Percentiles rank a stretch among this genome's conserved stretches.
Evolutionary conservation across 2,329 filamentous ascomycete species (phyloP).

Genomic region (Didymella pomorum): DNA sequence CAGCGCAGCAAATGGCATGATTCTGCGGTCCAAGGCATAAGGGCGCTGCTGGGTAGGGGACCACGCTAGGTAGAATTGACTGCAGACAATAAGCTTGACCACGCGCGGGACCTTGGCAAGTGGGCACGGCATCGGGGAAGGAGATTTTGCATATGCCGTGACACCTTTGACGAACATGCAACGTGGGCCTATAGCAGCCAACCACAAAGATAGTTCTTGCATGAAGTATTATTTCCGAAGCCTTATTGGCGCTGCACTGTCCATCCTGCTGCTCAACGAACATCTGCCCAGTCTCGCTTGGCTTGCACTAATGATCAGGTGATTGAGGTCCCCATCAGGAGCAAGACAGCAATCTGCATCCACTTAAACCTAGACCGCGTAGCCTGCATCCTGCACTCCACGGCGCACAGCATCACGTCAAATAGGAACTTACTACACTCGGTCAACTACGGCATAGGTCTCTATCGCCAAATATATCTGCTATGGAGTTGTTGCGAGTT

Average conservation of each 20-base stretch:
- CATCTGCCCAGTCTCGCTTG: neutral
- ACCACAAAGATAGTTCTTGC: neutral
- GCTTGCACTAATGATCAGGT: neutral
- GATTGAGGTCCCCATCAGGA: neutral
- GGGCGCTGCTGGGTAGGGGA: constrained; percentile 43
- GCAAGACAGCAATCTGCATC: neutral
- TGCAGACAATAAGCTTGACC: neutral
- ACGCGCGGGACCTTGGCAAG: neutral
- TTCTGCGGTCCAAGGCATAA: constrained; percentile 36
- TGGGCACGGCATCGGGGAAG: neutral
- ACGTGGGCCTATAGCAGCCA: constrained; percentile 18
- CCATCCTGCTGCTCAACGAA: neutral
- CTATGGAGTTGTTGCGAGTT: neutral
- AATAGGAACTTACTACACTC: neutral
- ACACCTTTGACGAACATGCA: constrained; percentile 20
- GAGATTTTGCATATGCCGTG: constrained; percentile 22
- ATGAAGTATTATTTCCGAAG: neutral
- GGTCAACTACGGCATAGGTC: constrained; percentile 8
- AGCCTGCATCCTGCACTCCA: neutral
- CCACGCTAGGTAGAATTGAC: constrained; percentile 20
- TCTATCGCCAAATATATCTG: neutral
- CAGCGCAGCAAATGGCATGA: constrained; percentile 23
- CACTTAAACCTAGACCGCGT: neutral
- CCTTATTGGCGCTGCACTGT: neutral
- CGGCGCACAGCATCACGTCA: neutral